phyloP scores from a whole-genome alignment of 345 rosid genomes.

The Durio zibethinus region DNA sequence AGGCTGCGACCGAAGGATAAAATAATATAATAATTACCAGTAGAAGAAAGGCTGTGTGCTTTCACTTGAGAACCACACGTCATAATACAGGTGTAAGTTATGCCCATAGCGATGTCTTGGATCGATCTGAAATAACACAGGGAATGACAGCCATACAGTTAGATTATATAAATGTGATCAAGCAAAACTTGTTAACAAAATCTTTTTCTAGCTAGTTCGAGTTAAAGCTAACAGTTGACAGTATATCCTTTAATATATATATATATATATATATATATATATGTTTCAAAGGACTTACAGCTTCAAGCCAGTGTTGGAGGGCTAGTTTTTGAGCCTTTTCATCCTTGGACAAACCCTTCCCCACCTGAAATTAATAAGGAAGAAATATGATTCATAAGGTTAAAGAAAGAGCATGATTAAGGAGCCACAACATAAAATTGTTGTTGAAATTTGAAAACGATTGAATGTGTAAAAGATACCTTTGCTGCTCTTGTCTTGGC shows the following conservation, averaged over 20 bases:
- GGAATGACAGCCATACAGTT: too few relatives aligned
- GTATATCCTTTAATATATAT: too few relatives aligned
- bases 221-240: too few relatives aligned
- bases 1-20: slow-evolving; percentile 5
- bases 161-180: background rate
- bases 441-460: background rate
- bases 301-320: slow-evolving; percentile 95
- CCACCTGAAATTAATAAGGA: slow-evolving; percentile 48
- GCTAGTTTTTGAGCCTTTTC: slow-evolving; percentile 90
- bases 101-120: slow-evolving; percentile 72
- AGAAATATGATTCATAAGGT: background rate
- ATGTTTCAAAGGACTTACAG: slow-evolving; percentile 47
- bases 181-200: background rate
- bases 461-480: slow-evolving; percentile 28
- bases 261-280: too few relatives aligned
- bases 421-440: background rate
- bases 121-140: slow-evolving; percentile 42
- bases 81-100: slow-evolving; percentile 62
- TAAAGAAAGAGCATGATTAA: background rate
- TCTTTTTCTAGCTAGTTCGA: background rate
- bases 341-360: slow-evolving; percentile 80
- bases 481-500: slow-evolving; percentile 93
- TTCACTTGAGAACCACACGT: slow-evolving; percentile 51
- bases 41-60: slow-evolving; percentile 67
- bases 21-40: slow-evolving; percentile 35